Evolutionary conservation across 306 rosid species (phyloP).

Genomic region (Medicago ruthenica): DNA sequence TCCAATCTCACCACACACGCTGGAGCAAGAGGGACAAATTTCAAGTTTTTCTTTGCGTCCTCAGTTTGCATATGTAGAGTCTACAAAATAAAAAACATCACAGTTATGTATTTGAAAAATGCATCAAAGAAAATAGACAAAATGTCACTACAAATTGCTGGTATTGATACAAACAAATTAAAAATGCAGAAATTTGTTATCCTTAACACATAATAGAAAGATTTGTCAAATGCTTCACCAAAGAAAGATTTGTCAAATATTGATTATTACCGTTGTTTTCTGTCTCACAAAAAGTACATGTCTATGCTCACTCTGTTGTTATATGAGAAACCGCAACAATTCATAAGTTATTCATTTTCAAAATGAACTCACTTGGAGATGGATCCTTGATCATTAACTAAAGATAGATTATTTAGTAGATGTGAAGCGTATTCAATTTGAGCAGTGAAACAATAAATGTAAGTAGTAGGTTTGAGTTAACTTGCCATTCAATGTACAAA

Average conservation of each 20-base stretch:
- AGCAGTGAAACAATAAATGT: neutral
- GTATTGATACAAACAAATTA: neutral
- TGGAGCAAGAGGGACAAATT: conserved; percentile 91
- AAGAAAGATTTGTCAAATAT: neutral
- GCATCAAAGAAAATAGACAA: conserved; percentile 9
- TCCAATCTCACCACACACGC: conserved; percentile 85
- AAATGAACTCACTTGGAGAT: neutral
- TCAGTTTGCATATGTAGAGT: conserved; percentile 70
- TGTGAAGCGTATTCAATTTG: too few species aligned
- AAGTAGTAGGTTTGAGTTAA: too few species aligned
- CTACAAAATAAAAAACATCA: conserved; percentile 50
- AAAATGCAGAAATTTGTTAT: neutral
- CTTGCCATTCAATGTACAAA: neutral
- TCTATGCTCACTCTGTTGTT: neutral
- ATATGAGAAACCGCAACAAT: neutral
- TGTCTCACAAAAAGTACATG: neutral
- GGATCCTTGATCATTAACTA: neutral
- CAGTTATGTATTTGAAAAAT: conserved; percentile 36
- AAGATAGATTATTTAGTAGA: neutral
- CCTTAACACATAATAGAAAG: neutral
- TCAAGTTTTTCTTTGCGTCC: conserved; percentile 68
- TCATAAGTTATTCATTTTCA: neutral
- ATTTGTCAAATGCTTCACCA: neutral
- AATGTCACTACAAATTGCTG: neutral
- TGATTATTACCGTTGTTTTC: neutral